These are phyloP conservation scores for Nigrospora osmanthi DNA, from an alignment of 2,329 filamentous ascomycete species.

Conservation along the genomic window DNA sequence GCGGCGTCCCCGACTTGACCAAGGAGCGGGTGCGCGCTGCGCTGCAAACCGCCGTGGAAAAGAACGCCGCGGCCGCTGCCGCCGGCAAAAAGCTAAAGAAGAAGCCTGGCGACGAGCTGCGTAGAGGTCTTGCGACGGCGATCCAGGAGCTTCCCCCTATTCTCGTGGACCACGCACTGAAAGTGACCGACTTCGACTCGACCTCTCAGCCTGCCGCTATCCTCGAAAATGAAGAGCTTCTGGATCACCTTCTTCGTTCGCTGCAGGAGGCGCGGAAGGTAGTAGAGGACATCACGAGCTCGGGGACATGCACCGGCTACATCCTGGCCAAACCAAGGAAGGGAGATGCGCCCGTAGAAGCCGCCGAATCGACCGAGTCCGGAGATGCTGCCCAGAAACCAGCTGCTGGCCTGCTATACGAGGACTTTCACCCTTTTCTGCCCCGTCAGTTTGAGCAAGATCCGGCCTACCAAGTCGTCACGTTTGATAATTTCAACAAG, in stretches of 20 bases:
- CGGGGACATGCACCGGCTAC: slow-evolving; percentile 66
- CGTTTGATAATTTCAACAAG: slow-evolving; percentile 81
- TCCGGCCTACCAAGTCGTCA: slow-evolving; percentile 57
- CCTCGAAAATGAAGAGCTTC: slow-evolving; percentile 52
- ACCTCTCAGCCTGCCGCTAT: slow-evolving; percentile 60
- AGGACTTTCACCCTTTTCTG: slow-evolving; percentile 91
- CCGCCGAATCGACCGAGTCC: slow-evolving; percentile 13
- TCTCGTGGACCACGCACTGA: slow-evolving; percentile 78
- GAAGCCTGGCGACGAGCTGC: slow-evolving; percentile 66
- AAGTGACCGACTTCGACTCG: slow-evolving; percentile 61
- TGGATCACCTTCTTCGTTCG: slow-evolving; percentile 61
- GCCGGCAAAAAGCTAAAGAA: slow-evolving; percentile 61
- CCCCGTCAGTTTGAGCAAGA: slow-evolving; percentile 72
- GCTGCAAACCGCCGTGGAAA: slow-evolving; percentile 58
- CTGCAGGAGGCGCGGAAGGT: slow-evolving; percentile 64
- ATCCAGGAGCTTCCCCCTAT: slow-evolving; percentile 87
- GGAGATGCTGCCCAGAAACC: slow-evolving; percentile 27
- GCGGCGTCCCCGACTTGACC: slow-evolving; percentile 67
- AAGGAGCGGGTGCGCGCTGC: slow-evolving; percentile 63
- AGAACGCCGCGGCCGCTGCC: slow-evolving; percentile 39
- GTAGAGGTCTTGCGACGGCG: slow-evolving; percentile 72
- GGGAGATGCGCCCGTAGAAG: slow-evolving; percentile 12
- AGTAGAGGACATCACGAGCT: slow-evolving; percentile 59
- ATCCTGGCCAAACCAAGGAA: slow-evolving; percentile 68
- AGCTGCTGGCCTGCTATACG: slow-evolving; percentile 59